Evolutionary conservation across 306 rosid species (phyloP), one percentile per base, ranked within the genome.

Genomic region (Vigna reflexopilosa): DNA sequence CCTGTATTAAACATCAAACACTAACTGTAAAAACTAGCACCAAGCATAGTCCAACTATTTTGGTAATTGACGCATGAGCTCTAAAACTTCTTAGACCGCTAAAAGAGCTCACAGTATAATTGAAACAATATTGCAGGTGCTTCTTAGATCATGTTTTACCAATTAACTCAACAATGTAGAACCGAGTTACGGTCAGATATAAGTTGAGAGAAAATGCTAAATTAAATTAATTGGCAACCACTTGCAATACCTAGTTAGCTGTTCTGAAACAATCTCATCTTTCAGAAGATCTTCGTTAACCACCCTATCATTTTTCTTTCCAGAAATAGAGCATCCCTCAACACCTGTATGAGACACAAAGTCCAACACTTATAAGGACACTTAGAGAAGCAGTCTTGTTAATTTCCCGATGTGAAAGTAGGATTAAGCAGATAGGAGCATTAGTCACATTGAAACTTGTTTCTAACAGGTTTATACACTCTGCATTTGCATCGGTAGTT

Each of bases 261-360:
- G 98, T 76, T 94, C 98, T n/a, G 97, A 81, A 76, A 94, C 96
- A 84, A 94, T 90, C 66, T 94, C 98, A 63, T 94, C 97, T 26
- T 72, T 86, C 75, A 92, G 76, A 83, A 88, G 87, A 67, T 88
- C 89, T 9, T 79, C 87, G 55, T 66, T 75, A 77, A 79, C 70
- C 75, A 86, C 61, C 83, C 77, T 83, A 59, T 50, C 83, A 51
- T 58, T 77, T 69, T 76, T 84, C 70, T 79, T 82, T 80, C 77
- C 86, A 78, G 84, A 8, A 74, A 74, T 59, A 22, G 77, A 49
- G 67, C 76, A 51, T 82, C 82, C 77, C 72, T 83, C 81, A 57
- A 61, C 19, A 55, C 78, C 82, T 79, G 83, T 34, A 81, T 71
- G 80, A 79, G 77, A 76, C 69, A 75, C 67, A 66, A 83, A 68